These are phyloP conservation scores for Cutaneotrichosporon arboriforme DNA, from an alignment of 1,284 basidiomycete species.

Conservation along the genomic window DNA sequence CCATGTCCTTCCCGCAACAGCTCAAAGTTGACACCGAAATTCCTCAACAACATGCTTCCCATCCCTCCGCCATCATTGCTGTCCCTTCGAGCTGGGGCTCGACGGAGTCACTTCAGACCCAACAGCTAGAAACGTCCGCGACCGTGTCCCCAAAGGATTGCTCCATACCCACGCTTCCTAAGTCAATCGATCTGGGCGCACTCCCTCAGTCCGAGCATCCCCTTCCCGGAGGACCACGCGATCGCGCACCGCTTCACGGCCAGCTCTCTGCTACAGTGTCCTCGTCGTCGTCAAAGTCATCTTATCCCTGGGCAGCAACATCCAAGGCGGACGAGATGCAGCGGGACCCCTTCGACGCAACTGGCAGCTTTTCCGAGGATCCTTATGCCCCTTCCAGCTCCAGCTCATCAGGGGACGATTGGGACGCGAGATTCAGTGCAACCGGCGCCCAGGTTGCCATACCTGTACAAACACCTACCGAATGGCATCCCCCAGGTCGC, in stretches of 20 bases:
- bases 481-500: background rate
- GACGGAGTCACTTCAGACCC: constrained; percentile 2
- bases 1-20: background rate
- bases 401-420: constrained; percentile 16
- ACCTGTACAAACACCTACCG: background rate
- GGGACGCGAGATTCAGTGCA: background rate
- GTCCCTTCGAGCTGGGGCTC: constrained; percentile 4
- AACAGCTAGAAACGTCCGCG: background rate
- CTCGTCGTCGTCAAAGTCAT: constrained; percentile 28
- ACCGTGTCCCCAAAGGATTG: constrained; percentile 10
- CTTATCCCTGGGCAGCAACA: constrained; percentile 26
- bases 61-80: constrained; percentile 3
- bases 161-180: background rate
- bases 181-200: background rate
- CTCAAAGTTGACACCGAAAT: constrained; percentile 10
- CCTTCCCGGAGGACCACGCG: background rate
- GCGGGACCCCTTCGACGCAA: constrained; percentile 36
- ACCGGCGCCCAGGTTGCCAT: background rate
- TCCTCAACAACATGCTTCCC: background rate
- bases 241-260: background rate
- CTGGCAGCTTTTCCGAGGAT: constrained; percentile 33
- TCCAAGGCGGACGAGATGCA: constrained; percentile 2
- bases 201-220: constrained; percentile 1
- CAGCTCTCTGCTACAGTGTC: constrained; percentile 35
- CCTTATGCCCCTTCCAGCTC: constrained; percentile 25